A percentile compares a stretch with the other conserved stretches of the same genome.
Conservation (phyloP, 495 filamentous ascomycete species). For the Echria macrotheca region DNA sequence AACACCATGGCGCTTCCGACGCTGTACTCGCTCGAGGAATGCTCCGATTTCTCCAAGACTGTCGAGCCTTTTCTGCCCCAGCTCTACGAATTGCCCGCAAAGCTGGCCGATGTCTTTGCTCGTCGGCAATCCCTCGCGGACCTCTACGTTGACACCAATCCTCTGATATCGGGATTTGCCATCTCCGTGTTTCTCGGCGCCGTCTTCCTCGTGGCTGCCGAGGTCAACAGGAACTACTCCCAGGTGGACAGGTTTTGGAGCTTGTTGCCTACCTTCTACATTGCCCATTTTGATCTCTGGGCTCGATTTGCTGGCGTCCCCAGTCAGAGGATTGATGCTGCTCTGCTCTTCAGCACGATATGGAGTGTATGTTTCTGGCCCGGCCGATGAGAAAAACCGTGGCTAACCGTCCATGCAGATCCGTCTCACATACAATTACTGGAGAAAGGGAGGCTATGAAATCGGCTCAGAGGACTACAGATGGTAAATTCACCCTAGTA, state of each 20-base stretch:
- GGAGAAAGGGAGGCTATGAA: constrained; percentile 87
- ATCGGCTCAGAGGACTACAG: constrained; percentile 91
- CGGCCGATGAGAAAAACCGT: background rate
- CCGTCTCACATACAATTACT: constrained; percentile 94
- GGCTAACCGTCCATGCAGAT: constrained; percentile 32
- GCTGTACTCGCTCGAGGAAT: constrained; percentile 63
- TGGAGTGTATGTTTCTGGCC: constrained; percentile 67
- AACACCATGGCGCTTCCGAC: constrained; percentile 63
- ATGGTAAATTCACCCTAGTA: constrained; percentile 54
- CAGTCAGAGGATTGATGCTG: constrained; percentile 66
- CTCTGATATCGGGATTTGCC: constrained; percentile 68
- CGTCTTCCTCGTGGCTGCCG: constrained; percentile 66
- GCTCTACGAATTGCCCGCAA: constrained; percentile 63
- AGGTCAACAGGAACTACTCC: constrained; percentile 87
- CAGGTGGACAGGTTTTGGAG: constrained; percentile 93
- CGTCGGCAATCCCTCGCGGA: constrained; percentile 49
- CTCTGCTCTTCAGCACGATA: constrained; percentile 61
- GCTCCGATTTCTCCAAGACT: constrained; percentile 63
- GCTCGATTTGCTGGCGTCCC: constrained; percentile 68
- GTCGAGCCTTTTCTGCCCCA: constrained; percentile 74
- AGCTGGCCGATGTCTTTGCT: constrained; percentile 51
- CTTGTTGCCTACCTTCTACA: constrained; percentile 79
- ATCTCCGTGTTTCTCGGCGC: constrained; percentile 62
- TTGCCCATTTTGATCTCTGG: constrained; percentile 79
- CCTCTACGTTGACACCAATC: constrained; percentile 84